Conservation (phyloP, 129 eudicot species). For the Chrysanthemum makinoi region DNA sequence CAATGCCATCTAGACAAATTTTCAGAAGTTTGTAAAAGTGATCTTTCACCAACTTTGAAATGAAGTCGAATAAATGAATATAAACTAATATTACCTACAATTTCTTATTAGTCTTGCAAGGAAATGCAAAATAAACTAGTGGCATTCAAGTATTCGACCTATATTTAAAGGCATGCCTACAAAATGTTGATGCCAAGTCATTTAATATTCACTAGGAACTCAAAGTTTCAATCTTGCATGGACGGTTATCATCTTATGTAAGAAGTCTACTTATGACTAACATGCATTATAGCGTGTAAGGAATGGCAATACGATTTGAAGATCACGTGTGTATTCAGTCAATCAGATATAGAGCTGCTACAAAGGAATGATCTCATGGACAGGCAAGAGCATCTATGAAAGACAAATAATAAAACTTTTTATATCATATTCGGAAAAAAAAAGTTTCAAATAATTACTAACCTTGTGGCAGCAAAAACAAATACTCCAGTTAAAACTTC, state of each 20-base stretch:
- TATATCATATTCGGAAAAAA: slow-evolving; percentile 4
- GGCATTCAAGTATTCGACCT: background rate
- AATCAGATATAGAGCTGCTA: too few species aligned
- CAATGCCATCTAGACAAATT: too few species aligned
- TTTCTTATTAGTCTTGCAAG: background rate
- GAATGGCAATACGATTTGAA: background rate
- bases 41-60: background rate
- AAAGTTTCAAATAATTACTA: slow-evolving; percentile 20
- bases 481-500: slow-evolving; percentile 95
- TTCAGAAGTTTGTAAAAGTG: too few species aligned
- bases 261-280: background rate
- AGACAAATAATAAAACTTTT: background rate
- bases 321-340: background rate
- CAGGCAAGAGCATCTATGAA: background rate
- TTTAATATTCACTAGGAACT: background rate
- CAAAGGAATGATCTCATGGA: background rate
- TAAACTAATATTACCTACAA: background rate
- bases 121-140: background rate
- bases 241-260: background rate
- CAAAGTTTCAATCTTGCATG: background rate
- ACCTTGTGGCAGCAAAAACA: slow-evolving; percentile 99
- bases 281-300: background rate
- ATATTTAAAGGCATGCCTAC: background rate
- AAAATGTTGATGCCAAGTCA: background rate
- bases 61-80: background rate